Evolutionary conservation across 371 early-diverging fungal genomes (phyloP), one percentile per base, ranked within the genome.

Genomic region (Lichtheimia ornata): DNA sequence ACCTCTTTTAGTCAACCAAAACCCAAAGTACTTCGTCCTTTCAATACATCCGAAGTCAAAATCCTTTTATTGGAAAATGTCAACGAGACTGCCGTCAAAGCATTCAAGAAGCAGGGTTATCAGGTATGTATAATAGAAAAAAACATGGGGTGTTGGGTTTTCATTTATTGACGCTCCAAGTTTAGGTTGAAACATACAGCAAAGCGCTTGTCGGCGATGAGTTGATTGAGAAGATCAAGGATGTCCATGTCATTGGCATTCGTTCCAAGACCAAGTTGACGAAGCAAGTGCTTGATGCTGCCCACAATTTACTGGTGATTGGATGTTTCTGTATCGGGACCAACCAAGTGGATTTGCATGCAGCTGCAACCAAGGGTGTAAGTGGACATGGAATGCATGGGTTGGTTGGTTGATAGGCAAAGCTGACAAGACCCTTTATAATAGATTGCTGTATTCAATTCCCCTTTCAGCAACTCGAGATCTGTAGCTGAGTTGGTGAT

Each of bases 301-400:
- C 97, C 51, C 89, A 91, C 73, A 94, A 95, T 59, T 79, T 98
- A 25, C 70, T 92, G 4, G 94, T 86, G 15, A 91, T 98, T 70
- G 99, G 98, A 22, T 98, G 98, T 72, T 98, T 98, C 88, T 98
- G 98, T 78, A 97, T 97, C 69, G 97, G 97, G 50, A 97, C 97
- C 35, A 97, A 97, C 79, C 97, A 97, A 74, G 97, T 98, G 30
- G 94, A 97, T 73, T 80, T 97, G 28, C 87, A 87, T 53, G 78
- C 84, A 65, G 97, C 98, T 51, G 89, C 97, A 13, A 73, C 79
- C 15, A 83, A 88, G 62, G 97, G 96, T 56, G 92, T 93, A 81
- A 83, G 86, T 85, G 5, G 47, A 5, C 11, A 22, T 45, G n/a
- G 45, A 28, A 28, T 35, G 35, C 35, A 22, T 47, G 47, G 47